Conservation (phyloP, 129 eudicot genomes). For the Flaveria sonorensis region DNA sequence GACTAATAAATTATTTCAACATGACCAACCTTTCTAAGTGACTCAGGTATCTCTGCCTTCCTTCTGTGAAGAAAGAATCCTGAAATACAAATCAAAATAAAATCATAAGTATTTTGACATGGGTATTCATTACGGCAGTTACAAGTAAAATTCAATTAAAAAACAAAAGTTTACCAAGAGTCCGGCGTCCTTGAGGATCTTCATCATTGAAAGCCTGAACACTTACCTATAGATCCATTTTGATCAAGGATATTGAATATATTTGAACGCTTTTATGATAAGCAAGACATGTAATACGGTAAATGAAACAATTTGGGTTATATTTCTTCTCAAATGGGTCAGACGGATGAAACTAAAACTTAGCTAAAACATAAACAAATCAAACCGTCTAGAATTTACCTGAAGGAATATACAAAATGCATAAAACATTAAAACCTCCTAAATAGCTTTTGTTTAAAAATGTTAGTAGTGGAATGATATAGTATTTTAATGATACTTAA, state of each 20-base stretch:
- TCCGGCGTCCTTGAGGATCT: slow-evolving; percentile 98
- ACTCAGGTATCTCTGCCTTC: slow-evolving; percentile 86
- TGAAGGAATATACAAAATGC: neutral
- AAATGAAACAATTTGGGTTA: neutral
- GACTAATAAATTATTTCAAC: neutral
- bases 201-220: slow-evolving; percentile 99
- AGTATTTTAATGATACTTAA: slow-evolving; percentile 2
- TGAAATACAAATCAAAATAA: slow-evolving; percentile 28
- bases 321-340: neutral
- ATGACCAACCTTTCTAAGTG: slow-evolving; percentile 74
- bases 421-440: neutral
- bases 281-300: slow-evolving; percentile 11
- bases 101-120: neutral
- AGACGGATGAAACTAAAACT: neutral
- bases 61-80: slow-evolving; percentile 97
- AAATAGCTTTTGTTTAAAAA: neutral
- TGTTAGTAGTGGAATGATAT: neutral
- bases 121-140: slow-evolving; percentile 10
- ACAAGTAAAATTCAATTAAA: neutral
- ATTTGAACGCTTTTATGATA: neutral
- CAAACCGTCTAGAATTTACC: neutral
- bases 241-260: neutral
- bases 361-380: neutral
- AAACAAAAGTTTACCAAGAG: slow-evolving; percentile 67
- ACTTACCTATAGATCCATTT: slow-evolving; percentile 59